These are phyloP conservation scores for Dioscorea cayenensis DNA, from an alignment of 116 monocot genomes.

Conservation along the genomic window DNA sequence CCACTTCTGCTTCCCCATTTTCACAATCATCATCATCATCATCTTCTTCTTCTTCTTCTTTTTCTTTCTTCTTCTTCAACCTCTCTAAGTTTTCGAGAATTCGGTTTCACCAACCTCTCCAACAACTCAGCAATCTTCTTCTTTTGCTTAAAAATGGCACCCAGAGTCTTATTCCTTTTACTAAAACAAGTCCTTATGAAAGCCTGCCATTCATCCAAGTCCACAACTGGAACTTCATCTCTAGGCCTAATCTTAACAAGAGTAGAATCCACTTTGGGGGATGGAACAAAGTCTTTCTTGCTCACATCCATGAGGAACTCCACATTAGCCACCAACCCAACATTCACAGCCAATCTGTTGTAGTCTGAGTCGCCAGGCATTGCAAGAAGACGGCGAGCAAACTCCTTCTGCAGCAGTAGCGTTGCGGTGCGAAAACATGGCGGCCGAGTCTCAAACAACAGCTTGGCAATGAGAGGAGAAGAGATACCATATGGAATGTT, in stretches of 20 bases:
- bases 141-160: slow-evolving; percentile 92
- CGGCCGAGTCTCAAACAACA: slow-evolving; percentile 28
- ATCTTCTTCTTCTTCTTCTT: background rate
- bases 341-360: slow-evolving; percentile 70
- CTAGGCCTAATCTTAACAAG: slow-evolving; percentile 57
- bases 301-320: slow-evolving; percentile 70
- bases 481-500: slow-evolving; percentile 94
- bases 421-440: slow-evolving; percentile 54
- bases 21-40: slow-evolving; percentile 4
- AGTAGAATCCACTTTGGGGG: slow-evolving; percentile 77
- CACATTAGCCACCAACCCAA: slow-evolving; percentile 53
- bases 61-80: background rate
- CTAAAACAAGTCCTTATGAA: slow-evolving; percentile 68
- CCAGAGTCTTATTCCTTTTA: slow-evolving; percentile 82
- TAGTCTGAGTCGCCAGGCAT: slow-evolving; percentile 69
- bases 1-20: slow-evolving; percentile 7
- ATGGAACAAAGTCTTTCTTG: slow-evolving; percentile 75
- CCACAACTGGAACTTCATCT: slow-evolving; percentile 24
- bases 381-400: slow-evolving; percentile 62
- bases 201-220: slow-evolving; percentile 79
- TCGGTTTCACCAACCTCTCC: slow-evolving; percentile 13
- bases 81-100: background rate
- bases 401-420: slow-evolving; percentile 87
- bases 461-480: slow-evolving; percentile 73
- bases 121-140: slow-evolving; percentile 48